phyloP scores from a whole-genome alignment of 106 monocot species.

The Phalaenopsis equestris region DNA sequence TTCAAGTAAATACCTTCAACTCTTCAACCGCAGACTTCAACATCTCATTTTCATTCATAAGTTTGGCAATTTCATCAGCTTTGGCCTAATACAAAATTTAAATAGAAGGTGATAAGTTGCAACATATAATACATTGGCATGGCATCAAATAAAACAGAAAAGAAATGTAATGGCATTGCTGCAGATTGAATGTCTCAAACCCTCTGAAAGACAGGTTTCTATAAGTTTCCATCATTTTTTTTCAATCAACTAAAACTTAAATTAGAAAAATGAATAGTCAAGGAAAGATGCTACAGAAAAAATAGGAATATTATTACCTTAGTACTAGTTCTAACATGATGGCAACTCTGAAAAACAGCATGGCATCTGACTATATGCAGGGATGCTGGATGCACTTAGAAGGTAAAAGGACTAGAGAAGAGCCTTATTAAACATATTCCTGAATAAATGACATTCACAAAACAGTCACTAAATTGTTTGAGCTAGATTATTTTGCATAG shows the following conservation, averaged over 20 bases:
- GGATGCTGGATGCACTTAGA: not conserved
- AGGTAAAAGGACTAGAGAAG: not conserved
- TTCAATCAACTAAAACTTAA: not conserved
- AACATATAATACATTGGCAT: not conserved
- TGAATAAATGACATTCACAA: not conserved
- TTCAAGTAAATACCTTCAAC: constrained; percentile 63
- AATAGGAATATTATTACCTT: not conserved
- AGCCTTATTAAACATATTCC: not conserved
- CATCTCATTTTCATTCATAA: constrained; percentile 94
- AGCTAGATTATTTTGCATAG: not conserved
- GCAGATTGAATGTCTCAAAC: not conserved
- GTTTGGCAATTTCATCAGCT: constrained; percentile 93
- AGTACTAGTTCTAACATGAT: not conserved
- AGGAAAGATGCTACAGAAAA: not conserved
- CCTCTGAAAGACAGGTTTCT: not conserved
- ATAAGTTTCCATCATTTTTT: not conserved
- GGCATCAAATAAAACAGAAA: constrained; percentile 3
- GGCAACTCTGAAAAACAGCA: not conserved
- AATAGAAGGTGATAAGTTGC: not conserved
- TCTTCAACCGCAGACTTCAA: constrained; percentile 76
- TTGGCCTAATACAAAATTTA: constrained; percentile 50
- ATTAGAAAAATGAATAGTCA: not conserved
- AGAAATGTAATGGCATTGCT: not conserved
- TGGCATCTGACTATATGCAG: not conserved
- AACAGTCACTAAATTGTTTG: not conserved